A percentile compares a stretch with the other conserved stretches of the same genome.
Evolutionary conservation across 345 rosid species (phyloP).

Genomic region (Eucalyptus cloeziana): DNA sequence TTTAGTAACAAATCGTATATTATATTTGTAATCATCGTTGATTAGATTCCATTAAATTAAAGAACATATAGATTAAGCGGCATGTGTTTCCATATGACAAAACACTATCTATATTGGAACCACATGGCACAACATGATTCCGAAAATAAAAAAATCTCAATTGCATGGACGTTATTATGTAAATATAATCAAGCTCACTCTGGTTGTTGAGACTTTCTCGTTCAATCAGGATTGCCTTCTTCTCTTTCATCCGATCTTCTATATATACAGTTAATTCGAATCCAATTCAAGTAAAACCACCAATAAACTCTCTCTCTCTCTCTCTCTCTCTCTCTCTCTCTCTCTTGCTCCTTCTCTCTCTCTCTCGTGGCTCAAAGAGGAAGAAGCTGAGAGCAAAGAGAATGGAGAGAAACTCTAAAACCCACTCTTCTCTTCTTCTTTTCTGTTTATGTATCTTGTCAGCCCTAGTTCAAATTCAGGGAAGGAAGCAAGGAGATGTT

Average conservation of each 20-base stretch:
- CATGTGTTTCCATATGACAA: not conserved
- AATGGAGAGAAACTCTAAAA: not conserved
- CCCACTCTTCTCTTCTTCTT: not conserved
- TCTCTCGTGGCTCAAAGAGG: not conserved
- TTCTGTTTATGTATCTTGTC: not conserved
- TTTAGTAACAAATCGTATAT: not conserved
- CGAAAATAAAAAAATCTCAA: not conserved
- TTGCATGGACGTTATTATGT: not conserved
- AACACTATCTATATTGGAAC: not conserved
- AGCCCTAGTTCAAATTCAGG: not conserved
- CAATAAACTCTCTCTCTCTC: not conserved
- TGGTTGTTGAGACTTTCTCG: not conserved
- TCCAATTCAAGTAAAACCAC: not conserved
- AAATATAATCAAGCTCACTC: not conserved
- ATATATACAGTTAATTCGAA: not conserved
- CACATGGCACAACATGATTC: not conserved
- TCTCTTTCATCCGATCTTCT: not conserved
- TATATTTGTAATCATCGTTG: not conserved
- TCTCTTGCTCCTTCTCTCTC: not conserved
- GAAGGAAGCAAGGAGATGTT: constrained; percentile 5
- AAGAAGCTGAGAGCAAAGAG: not conserved
- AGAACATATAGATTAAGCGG: not conserved
- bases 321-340: not conserved
- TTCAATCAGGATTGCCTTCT: not conserved
- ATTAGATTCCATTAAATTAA: not conserved